Conservation (phyloP, 2,329 filamentous ascomycete species). For the Hypoxylon sp. region DNA sequence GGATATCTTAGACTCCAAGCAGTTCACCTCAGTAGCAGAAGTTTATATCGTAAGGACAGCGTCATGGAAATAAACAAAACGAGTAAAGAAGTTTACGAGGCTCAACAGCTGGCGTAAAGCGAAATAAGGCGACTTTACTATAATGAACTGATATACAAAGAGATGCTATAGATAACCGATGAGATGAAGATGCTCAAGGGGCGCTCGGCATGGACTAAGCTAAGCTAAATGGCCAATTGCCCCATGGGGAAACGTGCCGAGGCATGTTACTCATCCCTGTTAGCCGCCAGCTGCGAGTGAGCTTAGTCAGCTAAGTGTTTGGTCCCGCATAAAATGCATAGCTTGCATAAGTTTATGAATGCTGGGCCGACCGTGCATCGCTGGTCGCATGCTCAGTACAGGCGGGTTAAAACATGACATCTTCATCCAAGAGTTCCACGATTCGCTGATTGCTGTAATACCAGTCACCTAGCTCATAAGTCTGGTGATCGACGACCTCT, state of each 20-base stretch:
- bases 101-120: not conserved
- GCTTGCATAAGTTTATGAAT: not conserved
- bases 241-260: conserved; percentile 34
- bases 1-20: not conserved
- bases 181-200: not conserved
- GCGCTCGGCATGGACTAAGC: conserved; percentile 3
- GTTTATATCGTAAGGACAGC: not conserved
- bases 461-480: conserved; percentile 42
- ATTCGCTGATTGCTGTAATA: conserved; percentile 48
- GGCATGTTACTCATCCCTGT: conserved; percentile 5
- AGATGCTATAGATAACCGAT: not conserved
- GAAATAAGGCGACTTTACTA: not conserved
- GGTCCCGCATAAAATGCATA: not conserved
- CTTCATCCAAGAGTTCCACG: conserved; percentile 44
- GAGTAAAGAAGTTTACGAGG: not conserved
- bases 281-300: too few species aligned
- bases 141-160: not conserved
- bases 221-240: conserved; percentile 5
- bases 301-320: not conserved
- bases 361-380: too few species aligned
- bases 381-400: too few species aligned
- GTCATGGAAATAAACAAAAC: not conserved
- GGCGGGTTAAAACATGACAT: conserved; percentile 34
- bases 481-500: not conserved
- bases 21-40: not conserved